A percentile compares a stretch with the other conserved stretches of the same genome.
phyloP scores from a whole-genome alignment of 2,329 filamentous ascomycete species.

The Pestalotiopsis sp. region DNA sequence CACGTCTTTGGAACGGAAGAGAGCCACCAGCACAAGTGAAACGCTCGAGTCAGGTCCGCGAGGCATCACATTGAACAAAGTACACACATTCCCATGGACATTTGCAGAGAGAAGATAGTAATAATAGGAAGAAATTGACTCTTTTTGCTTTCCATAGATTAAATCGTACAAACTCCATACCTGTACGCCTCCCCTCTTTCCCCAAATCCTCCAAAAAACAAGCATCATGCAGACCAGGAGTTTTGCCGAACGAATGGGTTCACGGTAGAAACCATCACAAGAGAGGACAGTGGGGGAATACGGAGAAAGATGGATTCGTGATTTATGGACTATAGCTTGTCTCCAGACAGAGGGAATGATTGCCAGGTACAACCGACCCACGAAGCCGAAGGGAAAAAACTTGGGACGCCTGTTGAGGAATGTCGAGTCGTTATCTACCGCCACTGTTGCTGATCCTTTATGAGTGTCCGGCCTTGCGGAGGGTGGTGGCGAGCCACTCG shows the following conservation, averaged over 20 bases:
- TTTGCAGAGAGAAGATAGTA: background rate
- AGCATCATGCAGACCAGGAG: conserved; percentile 27
- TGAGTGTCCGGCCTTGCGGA: conserved; percentile 73
- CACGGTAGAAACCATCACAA: conserved; percentile 28
- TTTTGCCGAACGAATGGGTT: conserved; percentile 22
- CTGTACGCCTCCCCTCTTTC: conserved; percentile 34
- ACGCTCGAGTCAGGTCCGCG: background rate
- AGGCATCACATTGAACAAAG: background rate
- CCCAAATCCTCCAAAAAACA: conserved; percentile 34
- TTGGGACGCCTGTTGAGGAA: conserved; percentile 44
- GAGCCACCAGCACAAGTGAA: background rate
- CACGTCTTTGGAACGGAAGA: background rate
- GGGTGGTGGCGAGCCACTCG: conserved; percentile 84
- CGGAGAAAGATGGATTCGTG: conserved; percentile 34
- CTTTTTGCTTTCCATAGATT: conserved; percentile 26
- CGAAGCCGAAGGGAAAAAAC: conserved; percentile 43
- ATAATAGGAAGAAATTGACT: conserved; percentile 12
- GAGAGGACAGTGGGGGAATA: conserved; percentile 26
- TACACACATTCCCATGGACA: background rate
- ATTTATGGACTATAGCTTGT: conserved; percentile 58
- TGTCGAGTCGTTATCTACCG: conserved; percentile 29
- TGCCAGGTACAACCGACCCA: conserved; percentile 62
- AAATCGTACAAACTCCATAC: conserved; percentile 41
- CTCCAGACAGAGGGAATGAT: conserved; percentile 49
- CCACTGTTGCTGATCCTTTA: conserved; percentile 42